A percentile compares a stretch with the other conserved stretches of the same genome.
phyloP scores from a whole-genome alignment of 768 basidiomycete species.

The Calocybe cyanea region DNA sequence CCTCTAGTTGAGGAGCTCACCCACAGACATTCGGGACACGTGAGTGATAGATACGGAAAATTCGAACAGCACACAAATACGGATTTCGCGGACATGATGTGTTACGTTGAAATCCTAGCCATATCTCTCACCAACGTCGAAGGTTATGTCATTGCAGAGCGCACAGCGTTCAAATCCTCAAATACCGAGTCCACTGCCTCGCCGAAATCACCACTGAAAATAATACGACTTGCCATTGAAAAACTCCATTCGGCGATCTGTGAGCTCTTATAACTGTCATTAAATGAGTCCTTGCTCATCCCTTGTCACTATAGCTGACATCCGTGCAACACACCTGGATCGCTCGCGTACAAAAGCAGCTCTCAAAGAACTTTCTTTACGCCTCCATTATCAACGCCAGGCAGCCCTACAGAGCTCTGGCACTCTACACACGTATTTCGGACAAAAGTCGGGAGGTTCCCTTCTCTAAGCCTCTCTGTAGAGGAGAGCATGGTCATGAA shows the following conservation, averaged over 20 bases:
- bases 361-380: conserved; percentile 60
- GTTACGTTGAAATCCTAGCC: conserved; percentile 53
- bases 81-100: conserved; percentile 59
- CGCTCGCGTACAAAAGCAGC: conserved; percentile 71
- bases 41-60: conserved; percentile 29
- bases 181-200: conserved; percentile 17
- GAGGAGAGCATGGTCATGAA: too few species aligned
- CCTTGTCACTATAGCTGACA: conserved; percentile 48
- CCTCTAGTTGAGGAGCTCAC: conserved; percentile 49
- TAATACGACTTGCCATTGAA: conserved; percentile 46
- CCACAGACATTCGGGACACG: conserved; percentile 23
- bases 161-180: conserved; percentile 11
- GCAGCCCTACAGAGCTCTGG: conserved; percentile 12
- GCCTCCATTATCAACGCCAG: conserved; percentile 59
- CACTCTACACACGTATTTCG: conserved; percentile 16
- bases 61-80: conserved; percentile 55
- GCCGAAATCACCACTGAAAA: conserved; percentile 40
- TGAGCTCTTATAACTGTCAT: conserved; percentile 27
- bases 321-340: conserved; percentile 71
- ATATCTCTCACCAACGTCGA: conserved; percentile 56
- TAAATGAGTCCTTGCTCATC: neutral
- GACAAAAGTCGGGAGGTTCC: conserved; percentile 4
- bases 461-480: too few species aligned
- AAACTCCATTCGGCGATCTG: conserved; percentile 57
- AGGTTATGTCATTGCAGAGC: conserved; percentile 51